phyloP scores from a whole-genome alignment of 345 rosid species.

The Acer saccharum region DNA sequence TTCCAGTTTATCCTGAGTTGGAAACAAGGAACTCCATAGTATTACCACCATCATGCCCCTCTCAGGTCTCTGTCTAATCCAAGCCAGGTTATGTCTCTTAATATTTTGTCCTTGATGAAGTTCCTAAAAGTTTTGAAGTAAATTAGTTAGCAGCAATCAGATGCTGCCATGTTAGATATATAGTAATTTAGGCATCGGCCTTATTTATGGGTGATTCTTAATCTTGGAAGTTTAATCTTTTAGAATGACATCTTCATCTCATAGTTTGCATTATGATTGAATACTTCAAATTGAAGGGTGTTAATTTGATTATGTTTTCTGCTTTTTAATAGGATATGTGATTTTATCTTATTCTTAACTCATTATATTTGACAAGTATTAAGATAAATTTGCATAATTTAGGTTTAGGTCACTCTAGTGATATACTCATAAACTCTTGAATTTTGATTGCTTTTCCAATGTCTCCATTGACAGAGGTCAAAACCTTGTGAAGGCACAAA shows the following conservation, averaged over 20 bases:
- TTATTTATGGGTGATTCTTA: not conserved
- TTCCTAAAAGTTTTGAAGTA: constrained; percentile 1
- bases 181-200: not conserved
- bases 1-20: constrained; percentile 82
- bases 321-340: not conserved
- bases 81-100: not conserved
- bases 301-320: constrained; percentile 3
- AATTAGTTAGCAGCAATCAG: not conserved
- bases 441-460: constrained; percentile 10
- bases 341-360: not conserved
- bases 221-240: not conserved
- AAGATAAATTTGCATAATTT: not conserved
- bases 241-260: not conserved
- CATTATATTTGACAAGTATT: not conserved
- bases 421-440: not conserved
- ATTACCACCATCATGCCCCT: constrained; percentile 80
- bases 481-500: constrained; percentile 78
- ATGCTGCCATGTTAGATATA: not conserved
- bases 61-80: constrained; percentile 55
- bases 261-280: not conserved
- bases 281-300: not conserved
- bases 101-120: not conserved
- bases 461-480: constrained; percentile 50
- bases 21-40: constrained; percentile 80
- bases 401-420: not conserved